Evolutionary conservation across 148 eudicot species (phyloP).

Genomic region (Dysphania ambrosioides): DNA sequence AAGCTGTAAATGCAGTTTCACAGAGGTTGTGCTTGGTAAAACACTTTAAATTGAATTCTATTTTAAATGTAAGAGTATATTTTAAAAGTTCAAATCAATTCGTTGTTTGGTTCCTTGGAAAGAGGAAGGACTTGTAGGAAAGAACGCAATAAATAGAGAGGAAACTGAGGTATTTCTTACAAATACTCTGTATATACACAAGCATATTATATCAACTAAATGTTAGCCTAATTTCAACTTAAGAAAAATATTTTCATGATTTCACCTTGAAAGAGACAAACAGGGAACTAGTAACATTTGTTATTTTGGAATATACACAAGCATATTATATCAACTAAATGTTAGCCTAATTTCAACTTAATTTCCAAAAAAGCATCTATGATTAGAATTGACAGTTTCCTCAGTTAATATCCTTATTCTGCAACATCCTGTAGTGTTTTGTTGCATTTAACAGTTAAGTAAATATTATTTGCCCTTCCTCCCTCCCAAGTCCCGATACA

Average conservation of each 20-base stretch:
- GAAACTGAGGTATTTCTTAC: background rate
- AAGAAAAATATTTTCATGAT: background rate
- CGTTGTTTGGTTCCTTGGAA: background rate
- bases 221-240: no score
- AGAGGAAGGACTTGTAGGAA: background rate
- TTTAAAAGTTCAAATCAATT: background rate
- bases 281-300: no score
- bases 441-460: no score
- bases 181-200: background rate
- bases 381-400: background rate
- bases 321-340: no score
- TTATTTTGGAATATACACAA: no score
- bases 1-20: background rate
- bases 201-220: background rate
- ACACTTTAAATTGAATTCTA: background rate
- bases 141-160: background rate
- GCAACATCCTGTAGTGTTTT: no score
- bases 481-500: no score
- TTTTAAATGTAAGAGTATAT: background rate
- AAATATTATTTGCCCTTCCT: no score
- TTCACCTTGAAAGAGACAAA: background rate
- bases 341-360: no score
- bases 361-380: background rate
- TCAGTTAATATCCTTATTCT: background rate
- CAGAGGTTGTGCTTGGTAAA: background rate